Evolutionary conservation across 1,284 basidiomycete genomes (phyloP).

Genomic region (Rhodofomes roseus): DNA sequence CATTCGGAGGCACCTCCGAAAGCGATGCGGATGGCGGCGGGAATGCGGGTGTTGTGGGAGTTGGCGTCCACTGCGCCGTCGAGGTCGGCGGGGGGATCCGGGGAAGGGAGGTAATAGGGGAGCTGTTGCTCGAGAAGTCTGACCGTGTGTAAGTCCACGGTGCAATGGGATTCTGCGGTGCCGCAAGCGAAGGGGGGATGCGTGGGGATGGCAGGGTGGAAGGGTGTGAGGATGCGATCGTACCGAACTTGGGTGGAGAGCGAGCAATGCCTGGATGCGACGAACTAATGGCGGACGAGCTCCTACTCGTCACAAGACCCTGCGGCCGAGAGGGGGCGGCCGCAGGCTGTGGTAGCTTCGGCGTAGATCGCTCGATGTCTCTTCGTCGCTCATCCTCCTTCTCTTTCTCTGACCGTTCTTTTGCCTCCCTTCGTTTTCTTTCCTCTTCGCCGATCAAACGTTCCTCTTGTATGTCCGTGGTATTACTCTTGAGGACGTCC

Average conservation of each 20-base stretch:
- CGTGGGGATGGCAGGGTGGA: slow-evolving; percentile 4
- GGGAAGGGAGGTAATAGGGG: slow-evolving; percentile 28
- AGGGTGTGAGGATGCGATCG: not conserved
- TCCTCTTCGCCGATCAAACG: slow-evolving; percentile 57
- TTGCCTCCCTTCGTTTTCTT: slow-evolving; percentile 26
- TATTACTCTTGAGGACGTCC: slow-evolving; percentile 60
- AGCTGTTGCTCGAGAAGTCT: slow-evolving; percentile 37
- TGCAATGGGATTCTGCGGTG: slow-evolving; percentile 27
- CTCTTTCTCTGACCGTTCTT: slow-evolving; percentile 24
- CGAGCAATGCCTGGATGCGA: slow-evolving; percentile 8
- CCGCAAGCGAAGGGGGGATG: slow-evolving; percentile 3
- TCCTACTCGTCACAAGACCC: slow-evolving; percentile 12
- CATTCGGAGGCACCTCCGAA: slow-evolving; percentile 17
- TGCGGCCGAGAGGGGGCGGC: slow-evolving; percentile 21
- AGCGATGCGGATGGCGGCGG: slow-evolving; percentile 16
- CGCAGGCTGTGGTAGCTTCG: slow-evolving; percentile 25
- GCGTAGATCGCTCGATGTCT: slow-evolving; percentile 15
- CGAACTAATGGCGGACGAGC: slow-evolving; percentile 11
- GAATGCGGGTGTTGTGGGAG: slow-evolving; percentile 14
- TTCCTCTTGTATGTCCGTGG: slow-evolving; percentile 56
- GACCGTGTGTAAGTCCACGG: slow-evolving; percentile 56
- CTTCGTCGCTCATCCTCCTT: slow-evolving; percentile 12
- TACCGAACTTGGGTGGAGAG: slow-evolving; percentile 7
- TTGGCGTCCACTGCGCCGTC: slow-evolving; percentile 26
- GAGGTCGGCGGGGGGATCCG: slow-evolving; percentile 39